Evolutionary conservation across 2,329 filamentous ascomycete species (phyloP).

Genomic region (Xylariales sp.): DNA sequence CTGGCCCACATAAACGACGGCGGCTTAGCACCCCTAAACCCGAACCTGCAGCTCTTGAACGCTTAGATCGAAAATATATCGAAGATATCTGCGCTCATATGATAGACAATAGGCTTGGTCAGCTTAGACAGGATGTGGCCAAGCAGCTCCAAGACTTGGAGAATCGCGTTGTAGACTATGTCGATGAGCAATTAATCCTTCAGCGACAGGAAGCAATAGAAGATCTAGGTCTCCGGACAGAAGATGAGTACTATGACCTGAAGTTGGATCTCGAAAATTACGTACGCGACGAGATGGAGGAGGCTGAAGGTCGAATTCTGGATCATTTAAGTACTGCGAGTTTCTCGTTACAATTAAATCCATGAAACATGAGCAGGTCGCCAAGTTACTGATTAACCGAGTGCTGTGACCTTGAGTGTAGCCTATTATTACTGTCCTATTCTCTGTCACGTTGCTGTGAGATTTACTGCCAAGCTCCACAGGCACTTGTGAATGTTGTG

Average conservation of each 20-base stretch:
- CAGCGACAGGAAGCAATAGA: conserved; percentile 26
- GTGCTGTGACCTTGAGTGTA: background rate
- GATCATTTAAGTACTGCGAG: conserved; percentile 34
- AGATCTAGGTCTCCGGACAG: conserved; percentile 15
- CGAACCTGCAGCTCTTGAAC: conserved; percentile 11
- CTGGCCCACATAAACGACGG: conserved; percentile 27
- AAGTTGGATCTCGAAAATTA: conserved; percentile 30
- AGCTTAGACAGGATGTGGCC: conserved; percentile 32
- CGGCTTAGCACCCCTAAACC: conserved; percentile 22
- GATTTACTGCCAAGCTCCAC: background rate
- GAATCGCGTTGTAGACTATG: conserved; percentile 34
- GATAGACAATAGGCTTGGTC: conserved; percentile 31
- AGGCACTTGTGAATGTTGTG: background rate
- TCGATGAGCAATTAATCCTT: conserved; percentile 33
- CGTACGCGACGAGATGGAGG: conserved; percentile 31
- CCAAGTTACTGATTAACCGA: background rate
- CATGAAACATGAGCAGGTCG: conserved; percentile 18
- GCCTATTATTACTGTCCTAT: background rate
- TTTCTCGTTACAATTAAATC: conserved; percentile 33
- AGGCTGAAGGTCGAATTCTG: conserved; percentile 33
- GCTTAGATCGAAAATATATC: conserved; percentile 36
- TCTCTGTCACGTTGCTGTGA: background rate
- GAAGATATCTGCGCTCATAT: conserved; percentile 37
- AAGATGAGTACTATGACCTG: conserved; percentile 34
- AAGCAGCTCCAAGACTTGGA: conserved; percentile 34